Conservation (phyloP, 805 yeast species). For the Starmera dryadoides region DNA sequence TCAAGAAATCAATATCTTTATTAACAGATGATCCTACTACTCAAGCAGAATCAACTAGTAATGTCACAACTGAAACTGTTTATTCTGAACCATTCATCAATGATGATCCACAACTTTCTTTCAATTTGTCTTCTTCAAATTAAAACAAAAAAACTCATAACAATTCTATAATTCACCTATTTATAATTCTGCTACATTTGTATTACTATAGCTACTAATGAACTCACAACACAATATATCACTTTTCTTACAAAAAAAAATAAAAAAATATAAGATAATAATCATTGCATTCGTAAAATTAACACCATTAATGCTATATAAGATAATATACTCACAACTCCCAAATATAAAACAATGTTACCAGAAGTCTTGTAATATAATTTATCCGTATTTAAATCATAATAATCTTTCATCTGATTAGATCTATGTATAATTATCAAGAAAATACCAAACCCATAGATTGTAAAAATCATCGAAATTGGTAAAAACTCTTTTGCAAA, state of each 20-base stretch:
- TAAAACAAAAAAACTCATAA: not conserved
- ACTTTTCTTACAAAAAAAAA: not conserved
- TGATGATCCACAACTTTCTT: conserved; percentile 2
- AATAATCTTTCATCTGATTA: conserved; percentile 28
- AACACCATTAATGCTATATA: conserved; percentile 46
- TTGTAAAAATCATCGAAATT: conserved; percentile 57
- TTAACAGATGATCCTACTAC: conserved; percentile 4
- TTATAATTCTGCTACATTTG: not conserved
- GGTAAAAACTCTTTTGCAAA: conserved; percentile 59
- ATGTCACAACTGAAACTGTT: conserved; percentile 16
- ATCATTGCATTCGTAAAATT: conserved; percentile 33
- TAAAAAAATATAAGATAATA: not conserved
- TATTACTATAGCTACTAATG: not conserved
- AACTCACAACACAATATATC: not conserved
- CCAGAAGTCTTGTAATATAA: conserved; percentile 56
- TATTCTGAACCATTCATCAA: conserved; percentile 12
- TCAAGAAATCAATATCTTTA: conserved; percentile 11
- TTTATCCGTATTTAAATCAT: conserved; percentile 28
- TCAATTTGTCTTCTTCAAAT: no score
- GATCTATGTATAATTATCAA: conserved; percentile 27
- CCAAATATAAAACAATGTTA: conserved; percentile 45
- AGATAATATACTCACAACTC: conserved; percentile 40
- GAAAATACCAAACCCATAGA: conserved; percentile 45
- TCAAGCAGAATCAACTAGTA: conserved; percentile 10
- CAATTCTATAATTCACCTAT: not conserved